Evolutionary conservation across 176 grass and related monocot genomes (phyloP).

Genomic region (Secale cereale): DNA sequence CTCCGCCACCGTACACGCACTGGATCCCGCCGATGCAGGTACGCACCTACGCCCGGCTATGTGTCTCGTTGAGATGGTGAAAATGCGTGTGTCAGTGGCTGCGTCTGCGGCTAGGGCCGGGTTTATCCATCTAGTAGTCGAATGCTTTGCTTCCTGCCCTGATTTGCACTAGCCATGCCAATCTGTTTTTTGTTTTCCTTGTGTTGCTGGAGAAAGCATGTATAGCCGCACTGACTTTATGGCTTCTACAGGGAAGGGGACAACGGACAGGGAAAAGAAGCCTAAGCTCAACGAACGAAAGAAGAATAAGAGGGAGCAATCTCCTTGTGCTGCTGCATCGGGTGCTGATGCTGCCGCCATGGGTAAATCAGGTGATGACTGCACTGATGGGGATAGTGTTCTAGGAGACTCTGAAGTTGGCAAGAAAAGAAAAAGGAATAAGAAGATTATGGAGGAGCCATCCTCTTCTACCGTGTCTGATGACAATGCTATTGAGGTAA

Average conservation of each 20-base stretch:
- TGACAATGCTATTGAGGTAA: neutral
- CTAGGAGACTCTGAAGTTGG: neutral
- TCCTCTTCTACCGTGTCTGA: neutral
- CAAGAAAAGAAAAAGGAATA: neutral
- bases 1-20: neutral
- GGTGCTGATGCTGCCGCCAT: neutral
- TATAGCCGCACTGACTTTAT: neutral
- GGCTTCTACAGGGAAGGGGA: neutral
- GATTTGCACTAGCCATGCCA: neutral
- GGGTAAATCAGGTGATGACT: slow-evolving; percentile 9
- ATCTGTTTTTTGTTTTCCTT: neutral
- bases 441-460: neutral
- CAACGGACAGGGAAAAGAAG: neutral
- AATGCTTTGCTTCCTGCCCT: neutral
- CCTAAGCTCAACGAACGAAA: slow-evolving; percentile 8
- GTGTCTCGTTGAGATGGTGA: neutral
- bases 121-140: neutral
- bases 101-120: neutral
- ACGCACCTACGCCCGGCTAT: neutral
- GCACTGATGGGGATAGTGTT: neutral
- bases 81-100: neutral
- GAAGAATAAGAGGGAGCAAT: slow-evolving; percentile 11
- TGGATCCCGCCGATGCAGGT: slow-evolving; percentile 16
- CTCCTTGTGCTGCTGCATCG: neutral
- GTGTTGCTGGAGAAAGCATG: neutral